These are phyloP conservation scores for Elaeis guineensis DNA, from an alignment of 176 grass and related monocot genomes.

Conservation along the genomic window DNA sequence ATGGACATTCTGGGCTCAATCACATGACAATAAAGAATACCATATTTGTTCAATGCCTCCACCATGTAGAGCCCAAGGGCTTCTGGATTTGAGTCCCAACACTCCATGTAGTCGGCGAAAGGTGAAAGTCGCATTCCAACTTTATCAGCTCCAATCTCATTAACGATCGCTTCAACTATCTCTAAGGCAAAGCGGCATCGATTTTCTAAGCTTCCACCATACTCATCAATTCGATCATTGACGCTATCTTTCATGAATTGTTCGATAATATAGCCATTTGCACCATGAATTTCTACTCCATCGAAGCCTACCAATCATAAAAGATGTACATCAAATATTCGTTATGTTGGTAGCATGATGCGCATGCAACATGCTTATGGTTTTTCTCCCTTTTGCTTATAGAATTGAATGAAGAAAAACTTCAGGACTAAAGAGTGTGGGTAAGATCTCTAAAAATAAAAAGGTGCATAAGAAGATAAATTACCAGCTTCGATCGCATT, in stretches of 20 bases:
- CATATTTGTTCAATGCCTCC: conserved; percentile 23
- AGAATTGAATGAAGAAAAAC: too few relatives aligned
- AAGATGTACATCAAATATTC: too few relatives aligned
- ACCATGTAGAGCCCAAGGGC: conserved; percentile 43
- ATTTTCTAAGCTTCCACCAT: conserved; percentile 35
- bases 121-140: conserved; percentile 49
- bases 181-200: conserved; percentile 44
- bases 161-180: conserved; percentile 22
- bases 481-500: conserved; percentile 65
- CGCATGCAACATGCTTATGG: too few relatives aligned
- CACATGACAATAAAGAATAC: conserved; percentile 40
- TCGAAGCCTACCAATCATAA: conserved; percentile 35
- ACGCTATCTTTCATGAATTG: conserved; percentile 45
- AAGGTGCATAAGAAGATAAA: background rate
- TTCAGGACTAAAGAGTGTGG: too few relatives aligned
- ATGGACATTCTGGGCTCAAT: conserved; percentile 42
- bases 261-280: conserved; percentile 41
- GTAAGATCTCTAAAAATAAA: too few relatives aligned
- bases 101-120: conserved; percentile 23
- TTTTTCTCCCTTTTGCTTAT: too few relatives aligned
- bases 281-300: conserved; percentile 53
- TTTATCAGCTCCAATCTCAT: conserved; percentile 22
- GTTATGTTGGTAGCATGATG: background rate
- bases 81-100: conserved; percentile 33
- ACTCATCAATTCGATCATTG: conserved; percentile 38